Base-by-base conservation (phyloP, 805 yeast genomes). In the Crinitomyces ghanaensis region DNA sequence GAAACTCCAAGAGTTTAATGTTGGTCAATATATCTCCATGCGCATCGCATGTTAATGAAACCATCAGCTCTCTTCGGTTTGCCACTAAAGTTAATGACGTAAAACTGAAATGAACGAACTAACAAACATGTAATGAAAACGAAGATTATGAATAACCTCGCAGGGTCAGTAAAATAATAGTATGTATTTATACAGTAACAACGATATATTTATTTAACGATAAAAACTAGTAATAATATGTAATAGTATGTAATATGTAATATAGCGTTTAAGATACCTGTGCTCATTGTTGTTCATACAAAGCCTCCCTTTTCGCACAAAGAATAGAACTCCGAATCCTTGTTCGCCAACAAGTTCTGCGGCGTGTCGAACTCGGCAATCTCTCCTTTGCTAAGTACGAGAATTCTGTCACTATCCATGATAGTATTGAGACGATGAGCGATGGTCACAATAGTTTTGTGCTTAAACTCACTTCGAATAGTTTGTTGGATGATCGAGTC, bases 1-100 rank as follows among this genome's bases (percentile, higher is more conserved):
- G 95, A 0, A 69, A 72, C 36, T 81, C 95, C 2, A 91, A 88
- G 55, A 84, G 95, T 0, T 62, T 88, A 38, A 85, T 88, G 95
- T 79, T 88, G 64, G 95, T 85, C 11, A 86, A 84, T 46, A 66
- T 86, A 1, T 79, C 94, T 1, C 85, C 94, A 3, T 58, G 68
- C 31, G 52, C 51, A 7, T 56, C 56, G 11, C 80, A 82, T 51
- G 62, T 75, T 26, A 70, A 65, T 43, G 98, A 91, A 51, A 79
- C 94, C 1, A 45, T 86, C 20, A 84, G 82, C 49, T 82, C 95
- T 0, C 62, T 91, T 31, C 62, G 96, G 33, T 88, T 88, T 64
- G 97, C 97, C 1, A 72, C 83, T 4, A 84, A 55, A 42, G 59
- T 47, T 13, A 47, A 47, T 38, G 38, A 40, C 21, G 44, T 49